Conservation (phyloP, 352 stramenopile species). For the Phytophthora pluvialis region DNA sequence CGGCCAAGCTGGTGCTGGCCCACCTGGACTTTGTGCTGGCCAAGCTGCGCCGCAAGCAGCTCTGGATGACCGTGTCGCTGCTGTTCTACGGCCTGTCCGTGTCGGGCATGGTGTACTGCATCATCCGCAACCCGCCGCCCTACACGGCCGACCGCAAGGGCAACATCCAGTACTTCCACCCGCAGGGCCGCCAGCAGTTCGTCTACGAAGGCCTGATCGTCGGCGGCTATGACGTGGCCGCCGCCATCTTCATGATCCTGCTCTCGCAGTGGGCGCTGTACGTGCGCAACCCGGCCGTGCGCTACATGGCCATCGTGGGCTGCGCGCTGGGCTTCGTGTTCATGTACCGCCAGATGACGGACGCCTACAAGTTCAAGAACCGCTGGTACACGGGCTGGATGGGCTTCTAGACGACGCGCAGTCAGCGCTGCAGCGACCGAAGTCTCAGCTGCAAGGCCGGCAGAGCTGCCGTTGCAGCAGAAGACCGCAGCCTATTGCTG, state of each 20-base stretch:
- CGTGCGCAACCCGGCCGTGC: slow-evolving; percentile 60
- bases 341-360: slow-evolving; percentile 88
- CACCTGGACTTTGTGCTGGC: slow-evolving; percentile 76
- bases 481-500: slow-evolving; percentile 7
- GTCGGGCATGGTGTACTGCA: slow-evolving; percentile 91
- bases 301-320: slow-evolving; percentile 59
- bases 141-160: slow-evolving; percentile 77
- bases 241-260: slow-evolving; percentile 77
- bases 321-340: slow-evolving; percentile 77
- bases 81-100: slow-evolving; percentile 90
- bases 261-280: slow-evolving; percentile 87
- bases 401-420: slow-evolving; percentile 59
- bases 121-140: slow-evolving; percentile 85
- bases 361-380: slow-evolving; percentile 89
- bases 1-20: slow-evolving; percentile 64
- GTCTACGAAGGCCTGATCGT: slow-evolving; percentile 87
- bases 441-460: background rate
- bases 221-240: slow-evolving; percentile 68
- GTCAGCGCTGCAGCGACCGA: no score
- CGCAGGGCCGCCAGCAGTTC: slow-evolving; percentile 82
- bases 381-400: slow-evolving; percentile 89
- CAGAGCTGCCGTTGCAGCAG: no score
- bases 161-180: slow-evolving; percentile 89
- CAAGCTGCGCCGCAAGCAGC: slow-evolving; percentile 79
- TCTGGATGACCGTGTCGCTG: slow-evolving; percentile 90